Base-by-base conservation (phyloP, 2,329 filamentous ascomycete genomes). In the Fusarium cyanostomum region DNA sequence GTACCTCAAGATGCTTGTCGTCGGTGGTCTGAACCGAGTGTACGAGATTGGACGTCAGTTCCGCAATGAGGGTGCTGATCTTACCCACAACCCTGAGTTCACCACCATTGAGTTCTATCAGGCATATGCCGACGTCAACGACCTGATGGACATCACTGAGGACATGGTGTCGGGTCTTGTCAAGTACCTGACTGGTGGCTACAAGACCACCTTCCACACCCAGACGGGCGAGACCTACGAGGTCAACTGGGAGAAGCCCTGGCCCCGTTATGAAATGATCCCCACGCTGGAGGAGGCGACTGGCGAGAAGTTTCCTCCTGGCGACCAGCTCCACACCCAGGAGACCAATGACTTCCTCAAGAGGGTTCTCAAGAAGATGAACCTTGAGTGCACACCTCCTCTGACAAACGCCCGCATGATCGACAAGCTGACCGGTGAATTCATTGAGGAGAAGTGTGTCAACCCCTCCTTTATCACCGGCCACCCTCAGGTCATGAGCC, bases 61-160 rank as follows among this genome's bases (percentile, higher is more conserved):
- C 86, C 84, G 95, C 72, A 99, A 99, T 74, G 94, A 97, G 78
- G 89, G 90, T 68, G 76, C 78, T 58, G 78, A 80, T 70, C 71
- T 80, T 43, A 99, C 95, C 8, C 95, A 99, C 84, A 99, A 98
- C 82, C 95, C 77, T 52, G 95, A 99, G 77, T 99, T 99, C 82
- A 99, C 95, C 38, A 96, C 92, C 24, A 92, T 92, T 77, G 95
- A 99, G 78, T 98, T 98, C 81, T 99, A 99, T 80, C 89, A 91
- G 86, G 94, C 95, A 4, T 98, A 93, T 68, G 91, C 90, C 53
- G 93, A 97, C 78, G 87, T 97, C 69, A 91, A 96, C 77, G 95
- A 98, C 74, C 82, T 97, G 58, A 78, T 78, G 71, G 82, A 91
- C 59, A 85, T 92, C 73, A 98, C 95, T 2, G 95, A 99, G 78